These are phyloP conservation scores for Lycium ferocissimum DNA, from an alignment of 257 asterid species.

Conservation along the genomic window DNA sequence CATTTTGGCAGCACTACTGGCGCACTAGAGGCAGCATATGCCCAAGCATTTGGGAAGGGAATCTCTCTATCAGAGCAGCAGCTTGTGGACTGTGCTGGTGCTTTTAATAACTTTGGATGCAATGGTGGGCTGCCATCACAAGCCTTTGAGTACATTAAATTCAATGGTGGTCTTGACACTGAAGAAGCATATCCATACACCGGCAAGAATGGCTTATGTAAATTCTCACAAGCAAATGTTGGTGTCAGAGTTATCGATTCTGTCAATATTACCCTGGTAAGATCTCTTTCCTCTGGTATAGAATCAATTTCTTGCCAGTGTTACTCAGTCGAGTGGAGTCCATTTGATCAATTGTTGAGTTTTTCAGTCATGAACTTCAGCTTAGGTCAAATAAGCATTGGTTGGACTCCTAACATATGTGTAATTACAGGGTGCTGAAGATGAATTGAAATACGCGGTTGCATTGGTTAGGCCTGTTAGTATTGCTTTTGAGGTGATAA, in stretches of 20 bases:
- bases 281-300: constrained; percentile 6
- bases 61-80: constrained; percentile 95
- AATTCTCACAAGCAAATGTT: constrained; percentile 70
- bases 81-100: constrained; percentile 98
- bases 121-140: constrained; percentile 94
- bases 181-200: constrained; percentile 89
- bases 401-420: constrained; percentile 1
- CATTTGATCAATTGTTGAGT: not conserved
- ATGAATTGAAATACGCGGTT: constrained; percentile 85
- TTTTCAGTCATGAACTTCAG: not conserved
- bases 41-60: constrained; percentile 78
- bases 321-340: not conserved
- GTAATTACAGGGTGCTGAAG: constrained; percentile 77
- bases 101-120: constrained; percentile 94
- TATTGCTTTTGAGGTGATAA: constrained; percentile 81
- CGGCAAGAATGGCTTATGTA: constrained; percentile 72
- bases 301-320: not conserved
- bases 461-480: constrained; percentile 84
- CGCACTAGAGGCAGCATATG: constrained; percentile 94
- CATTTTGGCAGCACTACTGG: constrained; percentile 80
- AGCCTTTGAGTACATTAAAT: constrained; percentile 95
- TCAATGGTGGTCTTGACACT: constrained; percentile 86
- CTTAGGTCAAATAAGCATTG: not conserved
- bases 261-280: constrained; percentile 91
- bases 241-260: constrained; percentile 71